Evolutionary conservation across 2,329 filamentous ascomycete species (phyloP), one percentile per base, ranked within the genome.

Genomic region (Chalaropsis ovoidea): DNA sequence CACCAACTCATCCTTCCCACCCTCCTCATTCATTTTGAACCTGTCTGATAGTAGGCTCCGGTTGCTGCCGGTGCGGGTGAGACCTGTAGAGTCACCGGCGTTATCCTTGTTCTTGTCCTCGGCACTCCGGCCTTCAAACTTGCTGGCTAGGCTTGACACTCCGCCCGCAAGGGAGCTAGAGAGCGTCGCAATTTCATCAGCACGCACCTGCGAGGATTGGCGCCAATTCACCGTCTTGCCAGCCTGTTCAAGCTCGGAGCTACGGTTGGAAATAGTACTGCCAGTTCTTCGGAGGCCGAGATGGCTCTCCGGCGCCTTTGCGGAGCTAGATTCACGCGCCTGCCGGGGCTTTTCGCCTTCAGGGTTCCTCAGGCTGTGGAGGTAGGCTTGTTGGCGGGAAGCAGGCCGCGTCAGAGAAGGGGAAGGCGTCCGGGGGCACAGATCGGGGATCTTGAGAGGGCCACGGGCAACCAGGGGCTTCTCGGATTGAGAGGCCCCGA

Each of bases 71-170:
- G 47, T 61, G 24, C 52, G 52, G 2, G 31, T n/a, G 17, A 65
- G 35, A 10, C 35, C 42, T 8, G 43, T 35, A 41, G 41, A 43
- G 13, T 19, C 63, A 17, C 6, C 31, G 3, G 41, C 22, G 13
- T 62, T 49, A 17, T 35, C 61, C 17, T 24, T 24, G n/a, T 35
- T 42, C 17, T 24, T 24, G n/a, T 62, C 47, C 24, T 17, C 15
- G n/a, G 27, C 24, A 8, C 56, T 17, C 45, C 65, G 65, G 39
- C 68, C 72, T 22, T 72, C 73, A 68, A 74, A 74, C 66, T 73
- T 75, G 64, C 75, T 72, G 39, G 73, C 72, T 56, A 76, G 70
- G 41, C 74, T 69, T n/a, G 74, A 70, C 19, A 74, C 73, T 24
- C 73, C 74, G 17, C 73, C 74, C 2, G 61, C 54, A 47, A 70